Evolutionary conservation across 75 land plant species (phyloP), one percentile per base, ranked within the genome.

Genomic region (Picea glauca): DNA sequence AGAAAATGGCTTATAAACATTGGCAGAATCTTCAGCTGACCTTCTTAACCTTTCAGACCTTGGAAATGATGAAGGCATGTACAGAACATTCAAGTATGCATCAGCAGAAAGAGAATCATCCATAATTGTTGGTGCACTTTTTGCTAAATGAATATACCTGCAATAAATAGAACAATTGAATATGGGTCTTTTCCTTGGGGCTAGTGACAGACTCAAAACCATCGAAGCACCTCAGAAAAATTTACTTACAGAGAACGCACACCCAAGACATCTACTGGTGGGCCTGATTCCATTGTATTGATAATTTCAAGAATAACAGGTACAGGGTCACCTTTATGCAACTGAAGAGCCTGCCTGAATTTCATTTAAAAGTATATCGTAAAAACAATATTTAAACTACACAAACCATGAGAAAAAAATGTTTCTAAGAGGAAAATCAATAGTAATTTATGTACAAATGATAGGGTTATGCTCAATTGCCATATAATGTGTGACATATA

Each of bases 101-200:
- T 98, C 99, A n/a, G 99, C 98, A 80, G 99, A 98, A 74, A 98
- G 93, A 78, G 99, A 95, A 84, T 98, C 99, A 86, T 98, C 99
- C 77, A 89, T 82, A 35, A 98, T 89, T 46, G 96, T 86, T 67
- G 96, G 91, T 62, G 94, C 99, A 89, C 94, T 98, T 84, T 82
- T 91, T 72, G 99, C 98, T 88, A 95, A 87, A 80, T 98, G 99
- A 30, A 92, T 93, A 81, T 98, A 98, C 88, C 99, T 98, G 87
- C 65, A 90, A 21, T 9, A 18, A 63, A n/a, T 33, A 58, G 3
- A 75, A 75, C 58, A 75, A 26, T 60, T 75, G 9, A 50, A 26
- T 11, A 75, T 58, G 17, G 6, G 77, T 26, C 60, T 26, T 26
- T 75, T 18, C 13, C 13, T 40, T 74, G 14, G 15, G 77, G 62